Percentiles rank a stretch among this genome's conserved stretches.
Evolutionary conservation across 345 rosid genomes (phyloP).

Genomic region (Bruguiera sexangula): DNA sequence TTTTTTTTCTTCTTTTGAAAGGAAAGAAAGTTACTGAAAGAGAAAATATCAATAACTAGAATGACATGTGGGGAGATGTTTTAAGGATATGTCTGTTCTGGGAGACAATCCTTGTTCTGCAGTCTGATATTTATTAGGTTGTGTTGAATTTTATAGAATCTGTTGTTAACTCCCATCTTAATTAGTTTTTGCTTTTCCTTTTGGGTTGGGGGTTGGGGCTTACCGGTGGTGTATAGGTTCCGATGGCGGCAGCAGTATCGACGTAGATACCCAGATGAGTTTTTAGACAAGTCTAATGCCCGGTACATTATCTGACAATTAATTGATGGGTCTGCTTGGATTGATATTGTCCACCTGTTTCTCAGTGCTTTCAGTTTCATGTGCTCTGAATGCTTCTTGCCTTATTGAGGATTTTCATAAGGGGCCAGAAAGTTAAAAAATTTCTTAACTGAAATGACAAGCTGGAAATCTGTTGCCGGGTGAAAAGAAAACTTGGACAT

Average conservation of each 20-base stretch:
- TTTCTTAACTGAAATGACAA: neutral
- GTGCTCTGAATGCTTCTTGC: too few species aligned
- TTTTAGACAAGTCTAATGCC: constrained; percentile 79
- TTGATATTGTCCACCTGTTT: neutral
- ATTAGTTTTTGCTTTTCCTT: neutral
- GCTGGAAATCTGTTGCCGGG: neutral
- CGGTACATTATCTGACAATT: constrained; percentile 31
- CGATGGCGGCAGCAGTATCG: constrained; percentile 85
- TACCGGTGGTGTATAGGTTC: constrained; percentile 41
- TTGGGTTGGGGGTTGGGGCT: constrained; percentile 11
- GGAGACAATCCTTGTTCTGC: too few species aligned
- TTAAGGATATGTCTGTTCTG: too few species aligned
- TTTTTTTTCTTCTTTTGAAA: neutral
- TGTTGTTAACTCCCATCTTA: too few species aligned
- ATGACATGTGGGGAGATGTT: too few species aligned
- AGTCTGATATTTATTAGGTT: too few species aligned
- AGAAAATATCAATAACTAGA: too few species aligned
- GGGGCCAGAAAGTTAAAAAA: too few species aligned
- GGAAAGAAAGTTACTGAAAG: too few species aligned
- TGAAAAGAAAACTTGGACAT: neutral
- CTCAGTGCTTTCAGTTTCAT: too few species aligned
- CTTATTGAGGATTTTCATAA: too few species aligned
- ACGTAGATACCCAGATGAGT: constrained; percentile 86
- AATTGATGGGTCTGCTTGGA: neutral
- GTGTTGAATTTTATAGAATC: too few species aligned